These are phyloP conservation scores for Daldinia sp. DNA, from an alignment of 2,329 filamentous ascomycete species.

Conservation along the genomic window DNA sequence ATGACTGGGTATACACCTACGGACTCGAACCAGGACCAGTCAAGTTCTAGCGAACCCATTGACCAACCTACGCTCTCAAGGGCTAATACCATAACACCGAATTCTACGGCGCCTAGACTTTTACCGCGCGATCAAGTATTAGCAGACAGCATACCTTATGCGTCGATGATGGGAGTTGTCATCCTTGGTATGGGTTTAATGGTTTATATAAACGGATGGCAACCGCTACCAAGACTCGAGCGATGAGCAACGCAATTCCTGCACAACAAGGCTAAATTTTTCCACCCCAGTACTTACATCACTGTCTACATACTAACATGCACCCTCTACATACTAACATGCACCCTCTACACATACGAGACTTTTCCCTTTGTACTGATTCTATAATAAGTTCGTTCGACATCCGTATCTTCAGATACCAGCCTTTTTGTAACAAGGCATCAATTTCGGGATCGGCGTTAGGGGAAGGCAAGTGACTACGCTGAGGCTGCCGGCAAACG, in stretches of 20 bases:
- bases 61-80: conserved; percentile 61
- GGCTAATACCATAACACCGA: conserved; percentile 63
- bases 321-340: conserved; percentile 1
- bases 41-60: conserved; percentile 52
- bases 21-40: conserved; percentile 43
- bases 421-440: conserved; percentile 41
- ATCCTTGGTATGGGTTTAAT: conserved; percentile 85
- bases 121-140: conserved; percentile 60
- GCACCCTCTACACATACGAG: conserved; percentile 33
- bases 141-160: conserved; percentile 76
- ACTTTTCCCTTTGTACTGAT: conserved; percentile 48
- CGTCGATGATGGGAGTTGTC: conserved; percentile 85
- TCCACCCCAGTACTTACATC: neutral
- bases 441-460: conserved; percentile 41
- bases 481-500: conserved; percentile 27
- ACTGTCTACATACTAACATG: conserved; percentile 1
- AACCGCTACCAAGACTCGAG: conserved; percentile 58
- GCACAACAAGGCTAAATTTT: neutral
- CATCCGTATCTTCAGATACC: conserved; percentile 35
- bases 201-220: conserved; percentile 89
- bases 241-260: conserved; percentile 30
- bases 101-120: conserved; percentile 55
- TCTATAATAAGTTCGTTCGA: conserved; percentile 43
- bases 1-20: conserved; percentile 42
- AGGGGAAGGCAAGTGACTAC: conserved; percentile 36